phyloP scores from a whole-genome alignment of 495 filamentous ascomycete species.

The Halenospora varia region DNA sequence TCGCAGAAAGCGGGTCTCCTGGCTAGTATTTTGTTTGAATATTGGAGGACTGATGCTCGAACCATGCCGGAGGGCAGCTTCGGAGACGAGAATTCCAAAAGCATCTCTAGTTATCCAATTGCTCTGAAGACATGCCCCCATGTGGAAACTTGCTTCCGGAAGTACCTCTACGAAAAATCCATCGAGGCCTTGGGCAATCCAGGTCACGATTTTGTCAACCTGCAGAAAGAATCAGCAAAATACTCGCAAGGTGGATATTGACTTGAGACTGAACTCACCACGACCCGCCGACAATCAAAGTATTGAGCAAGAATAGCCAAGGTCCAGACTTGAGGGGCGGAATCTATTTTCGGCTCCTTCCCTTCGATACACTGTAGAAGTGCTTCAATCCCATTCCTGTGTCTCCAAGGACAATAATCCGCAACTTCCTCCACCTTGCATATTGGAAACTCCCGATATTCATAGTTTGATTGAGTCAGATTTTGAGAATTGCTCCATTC shows the following conservation, averaged over 20 bases:
- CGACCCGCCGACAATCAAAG: slow-evolving; percentile 33
- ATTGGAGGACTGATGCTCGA: too few relatives aligned
- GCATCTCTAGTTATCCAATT: slow-evolving; percentile 3
- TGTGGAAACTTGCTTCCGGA: slow-evolving; percentile 13
- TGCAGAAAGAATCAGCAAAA: too few relatives aligned
- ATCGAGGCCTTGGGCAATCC: slow-evolving; percentile 12
- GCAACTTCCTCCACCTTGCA: slow-evolving; percentile 18
- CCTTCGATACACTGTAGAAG: slow-evolving; percentile 41
- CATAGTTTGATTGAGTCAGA: too few relatives aligned
- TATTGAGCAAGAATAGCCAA: slow-evolving; percentile 46
- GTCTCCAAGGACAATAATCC: slow-evolving; percentile 45
- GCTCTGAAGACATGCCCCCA: slow-evolving; percentile 10
- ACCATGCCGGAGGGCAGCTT: slow-evolving; percentile 18
- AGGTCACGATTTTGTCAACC: slow-evolving; percentile 13
- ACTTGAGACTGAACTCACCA: slow-evolving; percentile 12
- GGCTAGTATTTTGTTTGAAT: too few relatives aligned
- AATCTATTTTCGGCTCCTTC: slow-evolving; percentile 37
- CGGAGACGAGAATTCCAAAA: slow-evolving; percentile 19
- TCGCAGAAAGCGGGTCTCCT: too few relatives aligned
- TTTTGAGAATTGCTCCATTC: too few relatives aligned
- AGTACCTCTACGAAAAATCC: slow-evolving; percentile 18
- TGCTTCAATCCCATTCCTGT: slow-evolving; percentile 44
- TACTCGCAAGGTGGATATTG: background rate
- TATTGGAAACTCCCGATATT: too few relatives aligned
- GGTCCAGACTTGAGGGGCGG: slow-evolving; percentile 51